Evolutionary conservation across 2,329 filamentous ascomycete species (phyloP).

Genomic region (Cladosporium sphaerospermum): DNA sequence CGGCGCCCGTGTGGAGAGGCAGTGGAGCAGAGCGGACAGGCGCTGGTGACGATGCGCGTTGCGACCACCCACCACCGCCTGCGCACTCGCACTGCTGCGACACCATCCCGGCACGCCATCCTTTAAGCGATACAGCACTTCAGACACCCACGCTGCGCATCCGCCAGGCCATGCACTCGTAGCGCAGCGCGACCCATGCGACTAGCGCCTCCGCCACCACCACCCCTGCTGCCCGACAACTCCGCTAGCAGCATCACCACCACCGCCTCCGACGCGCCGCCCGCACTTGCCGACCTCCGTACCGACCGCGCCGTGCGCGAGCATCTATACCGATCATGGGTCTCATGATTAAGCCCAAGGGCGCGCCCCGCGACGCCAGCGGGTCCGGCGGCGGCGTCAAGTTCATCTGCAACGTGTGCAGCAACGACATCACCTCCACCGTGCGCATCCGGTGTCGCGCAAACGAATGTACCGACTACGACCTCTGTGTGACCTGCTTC

Average conservation of each 20-base stretch:
- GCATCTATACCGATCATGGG: constrained; percentile 20
- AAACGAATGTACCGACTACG: constrained; percentile 80
- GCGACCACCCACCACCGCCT: too few species aligned
- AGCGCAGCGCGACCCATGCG: not conserved
- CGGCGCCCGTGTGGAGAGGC: not conserved
- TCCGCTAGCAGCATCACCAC: too few species aligned
- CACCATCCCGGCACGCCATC: too few species aligned
- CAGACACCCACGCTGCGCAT: too few species aligned
- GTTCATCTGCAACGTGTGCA: constrained; percentile 96
- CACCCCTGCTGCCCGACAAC: not conserved
- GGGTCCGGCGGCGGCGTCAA: constrained; percentile 49
- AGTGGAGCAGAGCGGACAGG: not conserved
- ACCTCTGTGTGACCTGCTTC: constrained; percentile 95
- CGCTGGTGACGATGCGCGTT: not conserved
- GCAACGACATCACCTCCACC: constrained; percentile 92
- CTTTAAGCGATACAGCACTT: too few species aligned
- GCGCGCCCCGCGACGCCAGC: constrained; percentile 22
- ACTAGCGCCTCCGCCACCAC: not conserved
- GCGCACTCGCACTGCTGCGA: too few species aligned
- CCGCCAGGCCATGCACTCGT: not conserved
- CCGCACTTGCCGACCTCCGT: too few species aligned
- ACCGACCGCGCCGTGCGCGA: too few species aligned
- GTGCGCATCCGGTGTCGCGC: constrained; percentile 93
- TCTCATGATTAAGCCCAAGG: constrained; percentile 31
- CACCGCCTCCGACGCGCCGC: too few species aligned